A percentile compares a stretch with the other conserved stretches of the same genome.
Conservation (phyloP, 106 monocot genomes). For the Platanthera zijinensis region DNA sequence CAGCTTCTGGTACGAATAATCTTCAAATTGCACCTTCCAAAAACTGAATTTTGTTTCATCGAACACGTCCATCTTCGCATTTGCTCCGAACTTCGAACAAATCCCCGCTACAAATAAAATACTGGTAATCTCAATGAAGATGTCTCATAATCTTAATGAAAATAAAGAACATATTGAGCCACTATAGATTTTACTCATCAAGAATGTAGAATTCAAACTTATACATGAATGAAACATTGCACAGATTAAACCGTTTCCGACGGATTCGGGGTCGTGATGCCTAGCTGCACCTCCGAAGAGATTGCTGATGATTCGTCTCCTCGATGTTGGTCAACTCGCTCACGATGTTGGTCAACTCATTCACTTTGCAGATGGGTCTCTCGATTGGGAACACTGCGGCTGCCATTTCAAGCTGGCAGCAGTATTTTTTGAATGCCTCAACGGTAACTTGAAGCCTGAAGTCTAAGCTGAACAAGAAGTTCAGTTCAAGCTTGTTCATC, state of each 20-base stretch:
- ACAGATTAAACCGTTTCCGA: neutral
- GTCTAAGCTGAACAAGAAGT: slow-evolving; percentile 57
- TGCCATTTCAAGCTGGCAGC: slow-evolving; percentile 46
- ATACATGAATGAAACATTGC: neutral
- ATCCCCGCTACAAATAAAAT: no score
- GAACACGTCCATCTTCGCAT: no score
- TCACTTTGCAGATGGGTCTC: slow-evolving; percentile 22
- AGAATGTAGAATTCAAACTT: no score
- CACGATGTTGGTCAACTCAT: slow-evolving; percentile 13
- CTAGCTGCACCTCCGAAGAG: slow-evolving; percentile 28
- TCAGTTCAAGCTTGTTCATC: slow-evolving; percentile 59
- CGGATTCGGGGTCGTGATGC: neutral
- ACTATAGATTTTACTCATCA: no score
- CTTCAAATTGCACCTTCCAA: no score
- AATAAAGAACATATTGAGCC: no score
- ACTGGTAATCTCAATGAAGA: no score
- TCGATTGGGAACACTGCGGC: slow-evolving; percentile 23
- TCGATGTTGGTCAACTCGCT: slow-evolving; percentile 17
- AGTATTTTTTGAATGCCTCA: slow-evolving; percentile 39
- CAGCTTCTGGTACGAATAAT: no score
- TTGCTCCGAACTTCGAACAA: no score
- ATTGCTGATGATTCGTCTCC: slow-evolving; percentile 20
- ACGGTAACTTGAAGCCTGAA: slow-evolving; percentile 56
- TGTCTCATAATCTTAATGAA: no score
- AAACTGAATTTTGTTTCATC: no score